Percentiles rank a stretch among this genome's conserved stretches.
phyloP scores from a whole-genome alignment of 2,329 filamentous ascomycete species.

The Botrytis porri region DNA sequence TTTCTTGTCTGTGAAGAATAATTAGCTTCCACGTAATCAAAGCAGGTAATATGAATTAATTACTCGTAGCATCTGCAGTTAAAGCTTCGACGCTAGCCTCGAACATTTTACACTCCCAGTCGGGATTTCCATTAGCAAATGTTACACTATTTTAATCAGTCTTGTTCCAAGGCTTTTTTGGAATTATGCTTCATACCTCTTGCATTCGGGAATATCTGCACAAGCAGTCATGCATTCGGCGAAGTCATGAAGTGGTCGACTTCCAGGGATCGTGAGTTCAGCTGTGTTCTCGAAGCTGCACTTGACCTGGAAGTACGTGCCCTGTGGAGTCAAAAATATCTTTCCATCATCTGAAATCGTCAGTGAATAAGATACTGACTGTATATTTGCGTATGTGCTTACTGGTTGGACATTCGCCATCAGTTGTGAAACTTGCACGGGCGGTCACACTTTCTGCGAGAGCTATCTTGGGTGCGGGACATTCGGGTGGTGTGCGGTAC shows the following conservation, averaged over 20 bases:
- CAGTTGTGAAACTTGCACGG: not conserved
- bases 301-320: constrained; percentile 11
- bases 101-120: constrained; percentile 11
- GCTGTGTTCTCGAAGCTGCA: constrained; percentile 8
- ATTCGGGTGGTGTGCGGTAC: not conserved
- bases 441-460: constrained; percentile 3
- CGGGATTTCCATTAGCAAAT: not conserved
- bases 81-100: not conserved
- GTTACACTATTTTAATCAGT: not conserved
- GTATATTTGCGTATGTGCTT: not conserved
- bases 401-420: constrained; percentile 10
- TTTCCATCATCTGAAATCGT: not conserved
- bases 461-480: not conserved
- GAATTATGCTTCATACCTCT: not conserved
- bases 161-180: not conserved
- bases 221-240: constrained; percentile 15
- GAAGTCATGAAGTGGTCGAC: constrained; percentile 13
- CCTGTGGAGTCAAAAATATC: constrained; percentile 4
- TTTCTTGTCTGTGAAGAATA: not conserved
- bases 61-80: constrained; percentile 5
- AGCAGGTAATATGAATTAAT: not conserved
- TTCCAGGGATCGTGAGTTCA: not conserved
- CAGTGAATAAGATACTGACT: not conserved
- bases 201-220: constrained; percentile 7
- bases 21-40: not conserved